Evolutionary conservation across 257 asterid species (phyloP), one percentile per base, ranked within the genome.

Genomic region (Datura wrightii): DNA sequence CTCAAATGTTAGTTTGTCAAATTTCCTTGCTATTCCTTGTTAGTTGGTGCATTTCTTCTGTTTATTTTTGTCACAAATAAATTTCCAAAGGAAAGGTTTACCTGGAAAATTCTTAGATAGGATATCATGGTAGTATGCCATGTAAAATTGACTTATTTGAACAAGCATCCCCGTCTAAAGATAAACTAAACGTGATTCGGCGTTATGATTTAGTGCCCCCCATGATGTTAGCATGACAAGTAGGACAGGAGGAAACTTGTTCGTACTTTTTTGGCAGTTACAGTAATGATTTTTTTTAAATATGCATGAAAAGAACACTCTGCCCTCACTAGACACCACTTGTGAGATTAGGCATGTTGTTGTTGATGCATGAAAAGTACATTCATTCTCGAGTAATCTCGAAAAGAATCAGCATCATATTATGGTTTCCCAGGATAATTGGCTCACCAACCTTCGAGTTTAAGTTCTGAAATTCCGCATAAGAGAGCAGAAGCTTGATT

Each of bases 91-190:
- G 44, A 1, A 63, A 63, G 46, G 24, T 66, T n/a, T 66, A 37
- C 13, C 74, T 37, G 74, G 48, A 14, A 66, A 14, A 36, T 36
- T 37, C 48, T 66, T 66, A 14, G 24, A 37, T 36, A 66, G 74
- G 74, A 66, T 66, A 66, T 6, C 74, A 66, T 42, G 36, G 31
- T 69, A 39, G 78, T 39, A n/a, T 39, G 1, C 78, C 78, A 69
- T 16, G 78, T 39, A 52, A 67, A 39, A 39, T 15, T 39, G 52
- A 69, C 52, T 69, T 8, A 15, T 69, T 39, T 69, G 8, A 69
- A 69, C 78, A 69, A 39, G 31, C 78, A 67, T 39, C 48, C 13
- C 31, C 1, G 7, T 69, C 34, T 69, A 69, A 65, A 39, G 31
- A 15, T 16, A 69, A 69, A 69, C 14, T 8, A 69, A 39, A 15